A percentile compares a stretch with the other conserved stretches of the same genome.
phyloP scores from a whole-genome alignment of 192 early-diverging fungal species.

The Podila horticola region DNA sequence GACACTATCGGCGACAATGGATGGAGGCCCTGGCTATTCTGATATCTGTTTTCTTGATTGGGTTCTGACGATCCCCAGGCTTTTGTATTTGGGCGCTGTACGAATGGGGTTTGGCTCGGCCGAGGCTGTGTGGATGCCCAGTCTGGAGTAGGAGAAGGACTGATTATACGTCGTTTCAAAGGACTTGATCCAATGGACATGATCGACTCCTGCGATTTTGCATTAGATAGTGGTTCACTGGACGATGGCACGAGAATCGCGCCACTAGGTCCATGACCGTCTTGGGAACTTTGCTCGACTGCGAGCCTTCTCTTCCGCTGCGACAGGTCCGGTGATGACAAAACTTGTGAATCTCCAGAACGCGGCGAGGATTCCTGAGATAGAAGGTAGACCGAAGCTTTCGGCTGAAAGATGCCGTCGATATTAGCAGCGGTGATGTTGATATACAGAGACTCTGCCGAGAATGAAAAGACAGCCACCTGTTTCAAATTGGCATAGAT shows the following conservation, averaged over 20 bases:
- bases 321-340: neutral
- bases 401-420: constrained; percentile 11
- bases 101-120: too few species aligned
- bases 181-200: neutral
- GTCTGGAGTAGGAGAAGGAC: neutral
- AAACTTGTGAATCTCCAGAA: neutral
- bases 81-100: neutral
- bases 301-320: neutral
- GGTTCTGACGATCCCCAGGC: neutral
- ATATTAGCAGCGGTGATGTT: constrained; percentile 39
- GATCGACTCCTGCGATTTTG: neutral
- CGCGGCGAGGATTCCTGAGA: constrained; percentile 41
- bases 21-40: neutral
- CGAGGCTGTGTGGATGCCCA: neutral
- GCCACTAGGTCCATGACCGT: neutral
- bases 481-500: neutral
- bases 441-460: constrained; percentile 34
- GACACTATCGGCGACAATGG: neutral
- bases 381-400: constrained; percentile 3
- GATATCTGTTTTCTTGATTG: too few species aligned
- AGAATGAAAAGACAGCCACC: constrained; percentile 43
- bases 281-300: neutral
- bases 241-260: neutral
- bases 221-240: neutral
- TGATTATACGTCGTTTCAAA: neutral